These are phyloP conservation scores for Pyrus pyrifolia DNA, from an alignment of 306 rosid genomes.

Conservation along the genomic window DNA sequence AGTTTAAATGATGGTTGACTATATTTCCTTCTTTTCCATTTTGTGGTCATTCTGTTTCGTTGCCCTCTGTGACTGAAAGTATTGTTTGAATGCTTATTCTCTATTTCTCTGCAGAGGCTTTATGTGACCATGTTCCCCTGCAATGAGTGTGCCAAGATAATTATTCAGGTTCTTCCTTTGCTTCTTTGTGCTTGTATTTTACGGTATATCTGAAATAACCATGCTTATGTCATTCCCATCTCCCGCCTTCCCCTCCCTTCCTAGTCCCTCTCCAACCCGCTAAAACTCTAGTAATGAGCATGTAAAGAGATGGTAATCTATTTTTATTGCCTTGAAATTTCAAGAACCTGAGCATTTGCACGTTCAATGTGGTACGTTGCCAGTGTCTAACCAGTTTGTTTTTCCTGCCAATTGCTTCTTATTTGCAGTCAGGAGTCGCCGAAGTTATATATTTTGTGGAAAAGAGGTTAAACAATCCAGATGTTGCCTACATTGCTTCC, in stretches of 20 bases:
- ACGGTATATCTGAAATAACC: background rate
- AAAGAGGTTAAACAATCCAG: slow-evolving; percentile 61
- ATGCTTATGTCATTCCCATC: background rate
- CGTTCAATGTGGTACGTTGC: background rate
- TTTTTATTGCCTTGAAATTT: background rate
- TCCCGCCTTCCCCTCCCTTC: background rate
- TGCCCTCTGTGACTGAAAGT: background rate
- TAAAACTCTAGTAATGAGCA: background rate
- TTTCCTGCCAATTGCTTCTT: slow-evolving; percentile 1
- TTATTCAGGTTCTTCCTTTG: slow-evolving; percentile 64
- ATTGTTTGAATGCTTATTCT: background rate
- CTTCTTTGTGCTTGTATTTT: background rate
- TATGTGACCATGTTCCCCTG: slow-evolving; percentile 87
- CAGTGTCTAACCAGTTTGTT: background rate
- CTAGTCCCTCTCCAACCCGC: background rate
- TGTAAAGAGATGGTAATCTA: background rate
- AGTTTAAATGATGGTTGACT: background rate
- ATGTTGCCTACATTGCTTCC: slow-evolving; percentile 59
- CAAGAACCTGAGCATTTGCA: background rate
- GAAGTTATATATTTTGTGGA: slow-evolving; percentile 81
- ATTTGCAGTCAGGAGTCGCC: slow-evolving; percentile 73
- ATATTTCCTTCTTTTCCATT: background rate
- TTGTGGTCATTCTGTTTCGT: background rate
- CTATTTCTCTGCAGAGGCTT: slow-evolving; percentile 48
- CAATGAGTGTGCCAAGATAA: slow-evolving; percentile 92